Base-by-base conservation (phyloP, 129 eudicot species). In the Silybum marianum region DNA sequence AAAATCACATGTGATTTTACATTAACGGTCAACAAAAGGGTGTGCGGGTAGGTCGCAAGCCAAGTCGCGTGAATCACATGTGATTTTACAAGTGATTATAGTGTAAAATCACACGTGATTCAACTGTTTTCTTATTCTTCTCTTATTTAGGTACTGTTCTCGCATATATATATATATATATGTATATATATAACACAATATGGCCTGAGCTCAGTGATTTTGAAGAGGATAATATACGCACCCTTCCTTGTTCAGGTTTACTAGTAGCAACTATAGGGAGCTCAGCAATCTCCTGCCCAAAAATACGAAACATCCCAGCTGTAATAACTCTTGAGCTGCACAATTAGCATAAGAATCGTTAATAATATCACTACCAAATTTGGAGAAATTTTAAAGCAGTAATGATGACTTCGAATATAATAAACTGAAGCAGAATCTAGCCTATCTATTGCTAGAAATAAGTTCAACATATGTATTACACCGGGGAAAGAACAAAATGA, bases 241-340 rank as follows among this genome's bases (percentile, higher is more conserved):
- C 99, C 93, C 91, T 87, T 77, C 95, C 89, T 78, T 90, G 97
- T 78, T 88, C 71, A 60, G 87, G 80, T 69, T 39, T 73, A 44
- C 89, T 90, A 23, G 98, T 96, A 26, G 99, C 99, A 69, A 87
- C 97, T 32, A 93, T 69, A 0, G 99, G 93, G 72, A 96, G 95
- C 81, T 95, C 99, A 24, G 92, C 98, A 40, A 90, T 10, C 66
- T 88, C 95, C 12, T 80, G 81, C 48, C 99, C 99, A 44, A 92
- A 90, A 58, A 89, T 69, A 51, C 99, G 90, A 9, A 95, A 86
- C 80, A 91, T 87, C 39, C 88, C 99, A 76, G 95, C 98, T 30
- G 98, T 89, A 46, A 91, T 91, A 76, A 95, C 97, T 24, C 82
- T 65, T 18, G 92, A 89, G 77, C 99, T 95, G 86, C 88, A 85